A percentile compares a stretch with the other conserved stretches of the same genome.
Conservation (phyloP, 768 basidiomycete species). For the Lactarius deliciosus region DNA sequence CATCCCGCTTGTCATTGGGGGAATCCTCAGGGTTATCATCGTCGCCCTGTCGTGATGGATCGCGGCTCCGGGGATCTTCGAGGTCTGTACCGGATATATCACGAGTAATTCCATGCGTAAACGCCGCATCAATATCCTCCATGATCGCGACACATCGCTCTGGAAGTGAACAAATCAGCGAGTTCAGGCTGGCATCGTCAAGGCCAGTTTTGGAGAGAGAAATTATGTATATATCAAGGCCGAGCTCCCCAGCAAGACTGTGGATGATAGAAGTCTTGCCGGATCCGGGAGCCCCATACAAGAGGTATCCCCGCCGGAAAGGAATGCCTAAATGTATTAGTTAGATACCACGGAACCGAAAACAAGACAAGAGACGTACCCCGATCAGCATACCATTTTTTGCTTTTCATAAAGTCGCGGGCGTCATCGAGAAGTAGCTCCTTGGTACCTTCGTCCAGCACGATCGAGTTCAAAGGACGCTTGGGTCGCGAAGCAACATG, state of each 20-base stretch:
- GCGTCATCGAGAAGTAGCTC: conserved; percentile 68
- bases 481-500: conserved; percentile 59
- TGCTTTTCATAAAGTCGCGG: conserved; percentile 65
- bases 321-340: conserved; percentile 48
- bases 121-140: conserved; percentile 84
- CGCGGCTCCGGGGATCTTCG: conserved; percentile 35
- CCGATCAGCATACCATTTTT: conserved; percentile 69
- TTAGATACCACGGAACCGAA: not conserved
- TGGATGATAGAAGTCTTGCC: conserved; percentile 82
- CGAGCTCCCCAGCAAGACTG: conserved; percentile 73
- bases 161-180: conserved; percentile 63
- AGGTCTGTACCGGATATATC: conserved; percentile 31
- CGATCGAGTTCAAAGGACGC: conserved; percentile 63
- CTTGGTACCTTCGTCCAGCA: conserved; percentile 68
- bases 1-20: conserved; percentile 17
- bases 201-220: conserved; percentile 62
- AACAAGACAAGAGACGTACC: conserved; percentile 39
- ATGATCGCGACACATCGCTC: conserved; percentile 72
- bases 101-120: conserved; percentile 46
- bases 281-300: conserved; percentile 73
- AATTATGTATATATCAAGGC: conserved; percentile 69
- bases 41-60: conserved; percentile 31
- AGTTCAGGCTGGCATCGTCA: conserved; percentile 58
- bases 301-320: conserved; percentile 76
- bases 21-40: conserved; percentile 7